Conservation (phyloP, 306 rosid species). For the Sicyos edulis region DNA sequence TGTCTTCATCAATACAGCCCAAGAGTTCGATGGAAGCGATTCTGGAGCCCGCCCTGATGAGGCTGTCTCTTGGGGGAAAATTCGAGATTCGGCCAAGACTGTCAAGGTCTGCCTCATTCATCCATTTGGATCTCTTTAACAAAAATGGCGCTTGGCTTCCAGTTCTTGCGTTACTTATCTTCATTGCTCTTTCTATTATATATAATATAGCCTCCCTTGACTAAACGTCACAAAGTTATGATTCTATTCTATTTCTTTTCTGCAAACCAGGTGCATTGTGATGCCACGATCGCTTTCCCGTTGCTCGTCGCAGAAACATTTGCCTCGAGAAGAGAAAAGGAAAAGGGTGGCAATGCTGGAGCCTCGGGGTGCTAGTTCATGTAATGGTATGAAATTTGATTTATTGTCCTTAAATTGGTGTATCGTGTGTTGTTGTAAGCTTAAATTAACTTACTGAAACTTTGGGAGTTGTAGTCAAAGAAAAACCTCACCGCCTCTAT, state of each 20-base stretch:
- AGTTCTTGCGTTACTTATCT: no score
- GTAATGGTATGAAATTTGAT: background rate
- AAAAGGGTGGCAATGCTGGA: background rate
- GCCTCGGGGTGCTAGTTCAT: background rate
- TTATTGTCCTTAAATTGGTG: background rate
- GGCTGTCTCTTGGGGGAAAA: constrained; percentile 94
- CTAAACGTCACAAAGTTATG: background rate
- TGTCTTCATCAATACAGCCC: constrained; percentile 81
- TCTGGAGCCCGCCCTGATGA: constrained; percentile 94
- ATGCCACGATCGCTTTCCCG: constrained; percentile 26
- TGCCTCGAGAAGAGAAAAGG: constrained; percentile 24
- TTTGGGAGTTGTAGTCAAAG: background rate
- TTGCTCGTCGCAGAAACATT: constrained; percentile 28
- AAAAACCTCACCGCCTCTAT: background rate
- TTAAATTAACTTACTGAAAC: constrained; percentile 4
- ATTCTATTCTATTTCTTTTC: background rate
- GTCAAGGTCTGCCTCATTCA: constrained; percentile 51
- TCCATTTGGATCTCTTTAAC: background rate
- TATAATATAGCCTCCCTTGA: no score
- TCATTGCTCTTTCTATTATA: background rate
- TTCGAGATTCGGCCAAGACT: constrained; percentile 73
- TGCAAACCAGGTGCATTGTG: constrained; percentile 23
- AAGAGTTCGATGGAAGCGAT: constrained; percentile 93
- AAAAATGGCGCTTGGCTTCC: background rate
- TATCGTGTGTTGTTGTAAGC: background rate